Percentiles rank a stretch among this genome's conserved stretches.
Conservation (phyloP, 73 alveolate genomes). For the Loxodes magnus region DNA sequence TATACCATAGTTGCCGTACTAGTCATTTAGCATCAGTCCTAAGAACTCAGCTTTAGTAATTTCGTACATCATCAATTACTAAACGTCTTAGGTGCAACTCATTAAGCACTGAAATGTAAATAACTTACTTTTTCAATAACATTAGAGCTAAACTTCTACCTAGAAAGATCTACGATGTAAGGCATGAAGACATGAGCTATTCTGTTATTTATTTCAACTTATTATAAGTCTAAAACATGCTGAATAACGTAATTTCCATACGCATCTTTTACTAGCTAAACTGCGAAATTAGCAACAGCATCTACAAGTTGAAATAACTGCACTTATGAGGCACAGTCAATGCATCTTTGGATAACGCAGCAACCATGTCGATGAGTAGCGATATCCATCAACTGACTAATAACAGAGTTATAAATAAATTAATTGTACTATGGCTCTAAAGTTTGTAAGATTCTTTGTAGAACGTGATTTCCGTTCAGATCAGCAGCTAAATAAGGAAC, state of each 20-base stretch:
- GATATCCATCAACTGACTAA: constrained; percentile 28
- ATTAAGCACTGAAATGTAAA: too few species aligned
- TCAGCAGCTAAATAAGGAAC: constrained; percentile 39
- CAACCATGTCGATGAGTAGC: constrained; percentile 81
- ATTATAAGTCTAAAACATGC: constrained; percentile 17
- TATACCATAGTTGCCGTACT: constrained; percentile 4
- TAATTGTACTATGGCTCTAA: constrained; percentile 25
- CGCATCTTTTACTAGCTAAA: constrained; percentile 43
- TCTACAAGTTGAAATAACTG: constrained; percentile 30
- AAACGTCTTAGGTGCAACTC: neutral
- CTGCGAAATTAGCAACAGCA: constrained; percentile 27
- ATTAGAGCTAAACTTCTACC: constrained; percentile 51
- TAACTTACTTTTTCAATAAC: constrained; percentile 54
- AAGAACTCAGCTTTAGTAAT: neutral
- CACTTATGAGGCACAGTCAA: constrained; percentile 37
- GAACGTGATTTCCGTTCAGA: constrained; percentile 71
- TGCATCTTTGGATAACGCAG: constrained; percentile 65
- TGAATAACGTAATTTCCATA: constrained; percentile 77
- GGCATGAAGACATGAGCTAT: neutral
- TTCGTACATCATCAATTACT: constrained; percentile 8
- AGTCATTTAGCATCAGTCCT: neutral
- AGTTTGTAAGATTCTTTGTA: constrained; percentile 34
- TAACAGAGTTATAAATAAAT: constrained; percentile 49
- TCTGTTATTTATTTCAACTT: neutral
- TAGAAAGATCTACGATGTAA: constrained; percentile 29